A percentile compares a stretch with the other conserved stretches of the same genome.
phyloP scores from a whole-genome alignment of 2,329 filamentous ascomycete genomes.

The Phaeoacremonium minimum region DNA sequence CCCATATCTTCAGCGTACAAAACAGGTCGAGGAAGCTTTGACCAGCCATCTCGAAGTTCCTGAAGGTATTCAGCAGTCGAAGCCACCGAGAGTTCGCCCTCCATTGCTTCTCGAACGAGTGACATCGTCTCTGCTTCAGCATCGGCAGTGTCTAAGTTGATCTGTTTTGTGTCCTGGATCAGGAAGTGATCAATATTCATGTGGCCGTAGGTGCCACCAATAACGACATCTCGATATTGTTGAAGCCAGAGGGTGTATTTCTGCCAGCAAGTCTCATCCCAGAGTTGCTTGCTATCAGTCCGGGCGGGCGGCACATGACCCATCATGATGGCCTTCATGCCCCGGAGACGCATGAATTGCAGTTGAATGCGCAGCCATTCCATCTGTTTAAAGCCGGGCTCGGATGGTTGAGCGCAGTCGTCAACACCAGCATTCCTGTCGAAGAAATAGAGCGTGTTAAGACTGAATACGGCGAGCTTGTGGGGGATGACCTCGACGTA shows the following conservation, averaged over 20 bases:
- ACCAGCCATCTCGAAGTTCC: constrained; percentile 75
- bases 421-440: constrained; percentile 90
- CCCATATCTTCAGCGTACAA: constrained; percentile 12
- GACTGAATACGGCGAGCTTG: constrained; percentile 81
- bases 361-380: constrained; percentile 94
- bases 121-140: constrained; percentile 22
- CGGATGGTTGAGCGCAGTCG: constrained; percentile 71
- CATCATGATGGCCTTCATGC: constrained; percentile 91
- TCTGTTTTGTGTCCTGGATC: constrained; percentile 76
- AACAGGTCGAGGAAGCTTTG: constrained; percentile 60
- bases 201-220: constrained; percentile 78
- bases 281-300: constrained; percentile 77
- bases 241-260: constrained; percentile 90
- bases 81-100: constrained; percentile 53
- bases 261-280: constrained; percentile 98
- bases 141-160: constrained; percentile 52
- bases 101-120: constrained; percentile 29
- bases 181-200: constrained; percentile 99
- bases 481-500: constrained; percentile 86
- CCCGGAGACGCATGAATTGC: constrained; percentile 72
- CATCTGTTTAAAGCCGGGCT: constrained; percentile 91
- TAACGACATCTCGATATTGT: constrained; percentile 86
- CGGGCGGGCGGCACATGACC: constrained; percentile 92
- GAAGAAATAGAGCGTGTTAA: constrained; percentile 97
- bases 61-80: constrained; percentile 77